Conservation (phyloP, 2,329 filamentous ascomycete species). For the Plenodomus tracheiphilus region DNA sequence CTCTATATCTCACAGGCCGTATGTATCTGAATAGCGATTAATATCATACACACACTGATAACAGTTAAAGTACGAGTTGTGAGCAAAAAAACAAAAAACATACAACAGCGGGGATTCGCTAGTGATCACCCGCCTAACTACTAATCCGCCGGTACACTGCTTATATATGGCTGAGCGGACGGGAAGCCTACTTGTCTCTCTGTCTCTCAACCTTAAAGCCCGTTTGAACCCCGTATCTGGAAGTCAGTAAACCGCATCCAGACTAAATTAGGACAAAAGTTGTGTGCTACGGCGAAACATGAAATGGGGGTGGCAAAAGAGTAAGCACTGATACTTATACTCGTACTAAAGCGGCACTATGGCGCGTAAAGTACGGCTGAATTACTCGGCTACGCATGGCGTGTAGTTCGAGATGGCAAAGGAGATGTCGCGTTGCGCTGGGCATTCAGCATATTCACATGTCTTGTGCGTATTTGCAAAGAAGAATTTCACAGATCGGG, state of each 20-base stretch:
- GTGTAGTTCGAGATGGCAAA: slow-evolving; percentile 1
- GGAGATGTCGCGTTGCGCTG: slow-evolving; percentile 1
- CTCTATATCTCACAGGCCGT: too few relatives aligned
- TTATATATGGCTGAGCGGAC: too few relatives aligned
- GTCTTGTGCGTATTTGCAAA: slow-evolving; percentile 3
- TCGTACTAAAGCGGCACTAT: slow-evolving; percentile 1
- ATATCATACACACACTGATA: too few relatives aligned
- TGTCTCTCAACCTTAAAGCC: background rate
- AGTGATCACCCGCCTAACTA: too few relatives aligned
- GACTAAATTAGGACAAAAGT: slow-evolving; percentile 1
- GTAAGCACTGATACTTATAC: background rate
- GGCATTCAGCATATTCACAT: slow-evolving; percentile 2
- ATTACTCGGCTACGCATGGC: slow-evolving; percentile 1
- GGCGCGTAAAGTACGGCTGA: slow-evolving; percentile 1
- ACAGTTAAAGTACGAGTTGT: too few relatives aligned
- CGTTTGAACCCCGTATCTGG: background rate
- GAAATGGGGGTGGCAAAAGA: background rate
- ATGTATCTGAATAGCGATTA: too few relatives aligned
- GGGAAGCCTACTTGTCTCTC: background rate
- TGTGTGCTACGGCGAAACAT: slow-evolving; percentile 1
- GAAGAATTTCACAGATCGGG: slow-evolving; percentile 3
- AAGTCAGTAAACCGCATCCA: slow-evolving; percentile 1
- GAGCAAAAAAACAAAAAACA: too few relatives aligned
- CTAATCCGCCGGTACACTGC: too few relatives aligned
- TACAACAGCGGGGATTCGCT: too few relatives aligned